Conservation (phyloP, 108 stramenopile species). For the Tribonema minus region DNA sequence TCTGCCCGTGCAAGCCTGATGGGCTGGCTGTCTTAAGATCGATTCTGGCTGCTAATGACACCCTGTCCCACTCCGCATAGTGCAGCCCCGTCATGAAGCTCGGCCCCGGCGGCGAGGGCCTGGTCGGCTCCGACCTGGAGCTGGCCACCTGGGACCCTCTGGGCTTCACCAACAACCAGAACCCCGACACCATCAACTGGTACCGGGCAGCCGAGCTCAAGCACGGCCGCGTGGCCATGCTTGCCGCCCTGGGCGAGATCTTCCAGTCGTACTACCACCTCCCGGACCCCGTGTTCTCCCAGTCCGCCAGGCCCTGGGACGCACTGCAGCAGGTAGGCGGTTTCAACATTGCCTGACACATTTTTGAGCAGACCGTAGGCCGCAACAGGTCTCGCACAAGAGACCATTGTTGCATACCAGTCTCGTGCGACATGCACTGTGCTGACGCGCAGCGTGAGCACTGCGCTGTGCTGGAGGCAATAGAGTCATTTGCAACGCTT, state of each 20-base stretch:
- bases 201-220: slow-evolving; percentile 82
- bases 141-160: slow-evolving; percentile 40
- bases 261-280: slow-evolving; percentile 57
- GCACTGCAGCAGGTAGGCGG: slow-evolving; percentile 38
- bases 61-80: background rate
- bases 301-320: slow-evolving; percentile 18
- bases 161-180: slow-evolving; percentile 49
- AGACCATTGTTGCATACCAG: background rate
- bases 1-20: background rate
- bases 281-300: slow-evolving; percentile 45
- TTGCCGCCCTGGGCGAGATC: slow-evolving; percentile 68
- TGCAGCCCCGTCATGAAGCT: slow-evolving; percentile 2
- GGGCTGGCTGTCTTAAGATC: background rate
- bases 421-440: background rate
- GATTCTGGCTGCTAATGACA: background rate
- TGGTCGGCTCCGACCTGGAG: slow-evolving; percentile 47
- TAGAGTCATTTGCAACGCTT: background rate
- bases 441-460: background rate
- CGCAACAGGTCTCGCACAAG: background rate
- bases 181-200: slow-evolving; percentile 65
- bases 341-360: background rate
- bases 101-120: slow-evolving; percentile 22
- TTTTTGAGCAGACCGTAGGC: background rate
- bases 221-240: slow-evolving; percentile 78
- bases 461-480: background rate